Conservation (phyloP, 2,329 filamentous ascomycete genomes). For the Cladosporium phlei region DNA sequence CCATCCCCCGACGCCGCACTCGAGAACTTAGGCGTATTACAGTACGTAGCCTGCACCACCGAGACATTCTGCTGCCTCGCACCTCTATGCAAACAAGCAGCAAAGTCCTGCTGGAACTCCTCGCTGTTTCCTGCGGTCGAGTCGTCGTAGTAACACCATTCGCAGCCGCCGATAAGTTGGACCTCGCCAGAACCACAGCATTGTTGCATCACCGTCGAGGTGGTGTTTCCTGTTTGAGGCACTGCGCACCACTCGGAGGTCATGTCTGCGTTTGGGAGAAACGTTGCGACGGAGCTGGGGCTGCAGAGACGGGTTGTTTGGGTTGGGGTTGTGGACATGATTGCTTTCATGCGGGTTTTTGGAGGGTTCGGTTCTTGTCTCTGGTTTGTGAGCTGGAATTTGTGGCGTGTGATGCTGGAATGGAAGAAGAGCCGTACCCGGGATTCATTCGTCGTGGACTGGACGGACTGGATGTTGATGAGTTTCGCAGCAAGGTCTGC, state of each 20-base stretch:
- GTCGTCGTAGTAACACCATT: neutral
- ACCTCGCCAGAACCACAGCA: neutral
- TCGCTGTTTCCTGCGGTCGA: neutral
- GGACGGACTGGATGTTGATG: too few species aligned
- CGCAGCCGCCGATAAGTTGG: neutral
- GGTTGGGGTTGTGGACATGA: neutral
- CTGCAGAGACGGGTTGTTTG: neutral
- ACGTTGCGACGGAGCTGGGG: neutral
- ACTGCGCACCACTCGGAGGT: neutral
- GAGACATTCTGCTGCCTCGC: neutral
- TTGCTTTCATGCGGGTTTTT: too few species aligned
- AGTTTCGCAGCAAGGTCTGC: too few species aligned
- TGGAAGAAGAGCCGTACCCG: too few species aligned
- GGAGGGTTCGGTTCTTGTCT: too few species aligned
- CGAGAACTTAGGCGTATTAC: too few species aligned
- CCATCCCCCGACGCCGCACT: too few species aligned
- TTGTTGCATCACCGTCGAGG: neutral
- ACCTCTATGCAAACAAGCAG: neutral
- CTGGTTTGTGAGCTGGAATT: too few species aligned
- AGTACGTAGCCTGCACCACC: too few species aligned
- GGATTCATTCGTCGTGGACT: too few species aligned
- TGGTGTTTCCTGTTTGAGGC: neutral
- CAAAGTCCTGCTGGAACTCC: neutral
- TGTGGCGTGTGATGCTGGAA: too few species aligned
- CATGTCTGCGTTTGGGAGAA: neutral